Percentiles rank a stretch among this genome's conserved stretches.
phyloP scores from a whole-genome alignment of 2,329 filamentous ascomycete genomes.

The Verticillium tricorpus region DNA sequence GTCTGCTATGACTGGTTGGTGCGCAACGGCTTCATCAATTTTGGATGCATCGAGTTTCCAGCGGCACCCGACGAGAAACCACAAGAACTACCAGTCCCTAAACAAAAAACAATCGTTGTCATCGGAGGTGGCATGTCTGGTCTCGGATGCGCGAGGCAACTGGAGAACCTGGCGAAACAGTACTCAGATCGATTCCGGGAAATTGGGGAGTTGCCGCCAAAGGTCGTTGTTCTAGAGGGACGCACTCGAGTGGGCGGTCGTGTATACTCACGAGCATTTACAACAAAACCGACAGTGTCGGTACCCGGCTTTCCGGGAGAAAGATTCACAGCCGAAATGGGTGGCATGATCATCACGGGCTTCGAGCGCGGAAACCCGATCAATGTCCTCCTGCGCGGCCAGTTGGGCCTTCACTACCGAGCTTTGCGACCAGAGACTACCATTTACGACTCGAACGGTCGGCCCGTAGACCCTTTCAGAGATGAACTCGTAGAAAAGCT shows the following conservation, averaged over 20 bases:
- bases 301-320: conserved; percentile 51
- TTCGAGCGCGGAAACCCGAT: conserved; percentile 94
- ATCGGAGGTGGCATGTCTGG: conserved; percentile 95
- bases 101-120: conserved; percentile 72
- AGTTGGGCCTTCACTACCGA: conserved; percentile 84
- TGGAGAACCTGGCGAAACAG: conserved; percentile 81
- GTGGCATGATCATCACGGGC: conserved; percentile 95
- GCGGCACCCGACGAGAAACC: conserved; percentile 14
- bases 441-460: conserved; percentile 80
- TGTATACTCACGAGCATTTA: conserved; percentile 76
- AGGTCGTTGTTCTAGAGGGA: conserved; percentile 80
- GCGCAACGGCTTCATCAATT: conserved; percentile 92
- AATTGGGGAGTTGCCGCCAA: conserved; percentile 63
- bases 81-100: conserved; percentile 17
- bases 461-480: conserved; percentile 69
- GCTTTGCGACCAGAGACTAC: conserved; percentile 74
- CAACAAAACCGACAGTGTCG: conserved; percentile 50
- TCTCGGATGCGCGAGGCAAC: conserved; percentile 83
- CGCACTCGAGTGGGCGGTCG: conserved; percentile 83
- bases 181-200: conserved; percentile 65
- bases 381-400: conserved; percentile 84
- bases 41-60: conserved; percentile 79
- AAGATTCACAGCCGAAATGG: conserved; percentile 86
- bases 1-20: conserved; percentile 91
- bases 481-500: conserved; percentile 85